Conservation (phyloP, 306 rosid genomes). For the Vigna angularis region DNA sequence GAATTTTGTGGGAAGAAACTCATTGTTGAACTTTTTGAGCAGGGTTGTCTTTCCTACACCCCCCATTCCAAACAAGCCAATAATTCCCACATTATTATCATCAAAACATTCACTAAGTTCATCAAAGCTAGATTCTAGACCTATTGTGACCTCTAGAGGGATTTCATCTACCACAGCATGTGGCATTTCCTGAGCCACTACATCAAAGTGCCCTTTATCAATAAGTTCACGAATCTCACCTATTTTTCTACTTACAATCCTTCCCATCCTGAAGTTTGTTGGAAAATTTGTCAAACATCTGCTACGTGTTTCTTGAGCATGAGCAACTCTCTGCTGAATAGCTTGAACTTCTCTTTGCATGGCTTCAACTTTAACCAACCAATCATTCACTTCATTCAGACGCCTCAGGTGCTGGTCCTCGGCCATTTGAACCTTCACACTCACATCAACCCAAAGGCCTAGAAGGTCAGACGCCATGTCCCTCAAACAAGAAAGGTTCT, state of each 20-base stretch:
- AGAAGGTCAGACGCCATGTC: not conserved
- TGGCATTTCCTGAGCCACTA: conserved; percentile 15
- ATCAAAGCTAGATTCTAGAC: not conserved
- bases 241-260: not conserved
- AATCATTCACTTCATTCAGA: conserved; percentile 16
- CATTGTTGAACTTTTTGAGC: not conserved
- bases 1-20: conserved; percentile 2
- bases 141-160: not conserved
- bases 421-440: not conserved
- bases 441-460: not conserved
- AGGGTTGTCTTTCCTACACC: conserved; percentile 16
- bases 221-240: conserved; percentile 1
- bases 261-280: not conserved
- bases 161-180: conserved; percentile 2
- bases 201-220: not conserved
- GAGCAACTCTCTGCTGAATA: not conserved
- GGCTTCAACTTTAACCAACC: conserved; percentile 3
- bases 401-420: not conserved
- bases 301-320: not conserved
- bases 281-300: not conserved
- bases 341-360: not conserved
- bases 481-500: conserved; percentile 12
- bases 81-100: not conserved
- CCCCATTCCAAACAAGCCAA: not conserved
- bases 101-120: not conserved